A percentile compares a stretch with the other conserved stretches of the same genome.
Conservation (phyloP, 202 grass and related monocot genomes). For the Zoysia matrella region DNA sequence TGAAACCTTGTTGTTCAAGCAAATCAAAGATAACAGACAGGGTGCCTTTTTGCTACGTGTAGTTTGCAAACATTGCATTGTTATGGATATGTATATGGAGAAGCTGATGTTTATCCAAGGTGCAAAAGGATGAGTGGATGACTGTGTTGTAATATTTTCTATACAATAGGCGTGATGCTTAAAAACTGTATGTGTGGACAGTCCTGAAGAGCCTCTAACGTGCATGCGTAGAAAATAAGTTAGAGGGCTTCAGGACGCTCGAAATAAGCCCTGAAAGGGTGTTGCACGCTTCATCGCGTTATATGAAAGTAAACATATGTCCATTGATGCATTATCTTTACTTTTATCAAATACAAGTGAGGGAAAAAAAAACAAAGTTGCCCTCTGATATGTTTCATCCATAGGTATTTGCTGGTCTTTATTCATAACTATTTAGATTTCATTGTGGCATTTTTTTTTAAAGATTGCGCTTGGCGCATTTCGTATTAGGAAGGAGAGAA, state of each 20-base stretch:
- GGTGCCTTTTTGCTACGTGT: conserved; percentile 5
- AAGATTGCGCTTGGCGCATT: no score
- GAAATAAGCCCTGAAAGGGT: no score
- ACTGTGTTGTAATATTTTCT: neutral
- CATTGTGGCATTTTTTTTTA: no score
- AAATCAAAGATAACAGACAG: neutral
- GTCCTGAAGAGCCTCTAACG: neutral
- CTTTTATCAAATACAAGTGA: no score
- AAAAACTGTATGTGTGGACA: conserved; percentile 2
- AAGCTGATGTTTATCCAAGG: conserved; percentile 7
- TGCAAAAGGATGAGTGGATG: neutral
- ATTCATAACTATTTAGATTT: no score
- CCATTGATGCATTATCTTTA: no score
- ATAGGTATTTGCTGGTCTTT: no score
- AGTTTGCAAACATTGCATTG: conserved; percentile 23
- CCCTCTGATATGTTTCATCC: no score
- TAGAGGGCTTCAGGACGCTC: neutral
- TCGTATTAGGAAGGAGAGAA: no score
- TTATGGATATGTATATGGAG: conserved; percentile 5
- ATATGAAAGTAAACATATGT: no score
- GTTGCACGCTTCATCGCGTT: no score
- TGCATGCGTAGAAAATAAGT: neutral
- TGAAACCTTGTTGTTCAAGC: neutral
- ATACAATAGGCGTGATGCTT: neutral
- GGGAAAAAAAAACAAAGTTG: no score